Conservation (phyloP, 176 grass and related monocot genomes). For the Aegilops sharonensis region DNA sequence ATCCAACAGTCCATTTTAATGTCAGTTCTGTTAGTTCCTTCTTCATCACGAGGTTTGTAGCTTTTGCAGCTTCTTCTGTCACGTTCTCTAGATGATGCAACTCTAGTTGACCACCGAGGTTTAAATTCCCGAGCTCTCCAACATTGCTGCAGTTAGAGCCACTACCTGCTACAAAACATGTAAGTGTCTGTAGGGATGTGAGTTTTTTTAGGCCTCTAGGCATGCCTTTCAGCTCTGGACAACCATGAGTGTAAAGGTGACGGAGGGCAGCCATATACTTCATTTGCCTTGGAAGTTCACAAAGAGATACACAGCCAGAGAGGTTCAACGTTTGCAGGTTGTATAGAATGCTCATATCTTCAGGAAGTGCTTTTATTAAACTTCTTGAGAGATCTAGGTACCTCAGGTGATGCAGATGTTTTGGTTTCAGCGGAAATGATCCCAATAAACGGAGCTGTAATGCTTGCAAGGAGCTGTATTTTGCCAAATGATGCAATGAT, state of each 20-base stretch:
- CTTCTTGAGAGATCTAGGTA: neutral
- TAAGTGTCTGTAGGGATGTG: conserved; percentile 7
- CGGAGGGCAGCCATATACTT: conserved; percentile 18
- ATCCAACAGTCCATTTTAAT: neutral
- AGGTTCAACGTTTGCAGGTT: neutral
- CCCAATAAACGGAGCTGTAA: fast-evolving
- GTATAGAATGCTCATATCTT: neutral
- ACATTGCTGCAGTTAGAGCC: neutral
- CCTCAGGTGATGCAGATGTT: neutral
- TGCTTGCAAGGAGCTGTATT: neutral
- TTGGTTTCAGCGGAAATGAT: neutral
- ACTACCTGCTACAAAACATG: neutral
- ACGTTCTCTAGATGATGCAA: neutral
- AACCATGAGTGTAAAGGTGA: neutral
- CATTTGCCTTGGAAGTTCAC: conserved; percentile 9
- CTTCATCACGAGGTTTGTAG: neutral
- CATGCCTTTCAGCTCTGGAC: neutral
- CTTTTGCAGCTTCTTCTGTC: neutral
- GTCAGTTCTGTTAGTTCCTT: neutral
- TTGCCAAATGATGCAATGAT: neutral
- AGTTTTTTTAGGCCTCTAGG: neutral
- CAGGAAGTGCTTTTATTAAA: neutral
- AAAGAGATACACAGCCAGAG: neutral
- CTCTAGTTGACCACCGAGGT: conserved; percentile 1
- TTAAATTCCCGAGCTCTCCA: neutral